These are phyloP conservation scores for Glycine tomentella DNA, from an alignment of 306 rosid genomes.

Conservation along the genomic window DNA sequence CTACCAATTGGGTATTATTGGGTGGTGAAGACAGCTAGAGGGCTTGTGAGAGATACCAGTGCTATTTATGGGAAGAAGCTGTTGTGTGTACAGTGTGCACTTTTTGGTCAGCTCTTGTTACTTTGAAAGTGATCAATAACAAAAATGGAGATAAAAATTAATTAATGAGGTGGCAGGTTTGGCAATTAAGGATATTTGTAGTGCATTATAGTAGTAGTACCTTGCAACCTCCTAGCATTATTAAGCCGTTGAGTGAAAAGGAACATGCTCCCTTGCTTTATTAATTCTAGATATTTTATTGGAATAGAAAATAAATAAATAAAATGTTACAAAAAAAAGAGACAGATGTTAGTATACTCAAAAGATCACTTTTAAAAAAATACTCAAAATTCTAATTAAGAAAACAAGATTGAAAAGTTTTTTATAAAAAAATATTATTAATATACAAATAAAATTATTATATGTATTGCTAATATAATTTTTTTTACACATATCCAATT, in stretches of 20 bases:
- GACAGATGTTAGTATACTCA: no score
- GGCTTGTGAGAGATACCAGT: not conserved
- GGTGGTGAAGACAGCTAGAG: not conserved
- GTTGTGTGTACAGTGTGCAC: not conserved
- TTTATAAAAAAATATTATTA: no score
- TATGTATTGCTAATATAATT: no score
- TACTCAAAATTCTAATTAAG: no score
- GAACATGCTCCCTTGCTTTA: not conserved
- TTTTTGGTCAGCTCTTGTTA: not conserved
- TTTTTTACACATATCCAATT: no score
- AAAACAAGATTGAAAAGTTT: no score
- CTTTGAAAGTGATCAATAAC: not conserved
- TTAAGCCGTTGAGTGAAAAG: not conserved
- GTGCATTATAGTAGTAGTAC: not conserved
- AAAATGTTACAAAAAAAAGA: no score
- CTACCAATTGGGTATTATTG: not conserved
- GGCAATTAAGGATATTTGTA: conserved; percentile 6
- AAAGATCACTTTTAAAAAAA: no score
- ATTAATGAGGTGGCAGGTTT: conserved; percentile 14
- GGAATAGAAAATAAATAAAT: no score
- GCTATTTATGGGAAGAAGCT: conserved; percentile 21
- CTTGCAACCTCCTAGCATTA: not conserved
- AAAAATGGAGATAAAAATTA: not conserved
- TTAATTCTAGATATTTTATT: no score
- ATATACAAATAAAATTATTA: no score